Percentiles rank a stretch among this genome's conserved stretches.
Conservation (phyloP, 164 flowering plant genomes). For the Brasenia schreberi region DNA sequence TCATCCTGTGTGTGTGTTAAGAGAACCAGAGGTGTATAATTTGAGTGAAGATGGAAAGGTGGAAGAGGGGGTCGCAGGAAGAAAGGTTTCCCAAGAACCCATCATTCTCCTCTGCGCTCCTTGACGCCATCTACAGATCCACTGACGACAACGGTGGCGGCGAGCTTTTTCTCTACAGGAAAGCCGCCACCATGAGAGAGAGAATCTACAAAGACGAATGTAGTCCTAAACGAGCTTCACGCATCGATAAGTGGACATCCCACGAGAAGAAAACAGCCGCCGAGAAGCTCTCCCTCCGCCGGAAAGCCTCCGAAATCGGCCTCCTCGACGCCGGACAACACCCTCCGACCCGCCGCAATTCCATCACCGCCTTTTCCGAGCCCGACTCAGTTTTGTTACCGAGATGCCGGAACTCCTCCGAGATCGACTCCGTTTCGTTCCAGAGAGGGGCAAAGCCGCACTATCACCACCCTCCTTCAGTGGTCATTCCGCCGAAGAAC, state of each 20-base stretch:
- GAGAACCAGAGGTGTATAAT: no score
- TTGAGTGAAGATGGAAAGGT: slow-evolving; percentile 15
- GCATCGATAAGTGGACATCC: slow-evolving; percentile 43
- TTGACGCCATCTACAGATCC: slow-evolving; percentile 81
- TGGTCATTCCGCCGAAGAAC: neutral
- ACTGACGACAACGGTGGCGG: slow-evolving; percentile 36
- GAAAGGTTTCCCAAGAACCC: slow-evolving; percentile 23
- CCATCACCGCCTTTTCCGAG: no score
- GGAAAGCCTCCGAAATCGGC: slow-evolving; percentile 13
- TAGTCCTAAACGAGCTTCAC: slow-evolving; percentile 13
- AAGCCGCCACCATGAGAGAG: neutral
- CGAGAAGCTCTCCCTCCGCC: slow-evolving; percentile 20
- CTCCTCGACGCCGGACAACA: neutral
- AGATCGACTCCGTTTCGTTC: slow-evolving; percentile 32
- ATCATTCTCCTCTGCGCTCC: slow-evolving; percentile 83
- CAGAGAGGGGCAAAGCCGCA: neutral
- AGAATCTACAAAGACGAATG: neutral
- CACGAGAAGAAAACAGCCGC: slow-evolving; percentile 26
- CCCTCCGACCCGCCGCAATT: slow-evolving; percentile 10
- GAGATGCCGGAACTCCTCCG: slow-evolving; percentile 23
- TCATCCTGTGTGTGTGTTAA: no score
- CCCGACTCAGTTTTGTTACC: no score
- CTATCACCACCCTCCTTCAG: neutral
- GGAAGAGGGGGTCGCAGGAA: slow-evolving; percentile 14
- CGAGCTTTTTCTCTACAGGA: neutral